Base-by-base conservation (phyloP, 2,329 filamentous ascomycete species). In the Thelonectria discophora region DNA sequence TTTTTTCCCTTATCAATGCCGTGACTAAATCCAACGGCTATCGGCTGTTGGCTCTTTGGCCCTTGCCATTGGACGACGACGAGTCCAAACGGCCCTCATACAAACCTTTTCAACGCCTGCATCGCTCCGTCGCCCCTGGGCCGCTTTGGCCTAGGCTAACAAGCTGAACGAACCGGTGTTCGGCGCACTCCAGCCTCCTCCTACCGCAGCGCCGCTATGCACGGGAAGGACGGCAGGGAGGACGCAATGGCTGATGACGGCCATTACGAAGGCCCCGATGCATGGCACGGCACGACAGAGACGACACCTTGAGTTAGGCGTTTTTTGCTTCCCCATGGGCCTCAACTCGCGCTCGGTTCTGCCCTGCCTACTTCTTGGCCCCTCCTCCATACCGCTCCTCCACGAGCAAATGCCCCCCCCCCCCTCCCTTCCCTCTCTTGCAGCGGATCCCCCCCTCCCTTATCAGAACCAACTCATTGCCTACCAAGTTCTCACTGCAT, bases 211-310 rank as follows among this genome's bases (percentile, higher is more conserved):
- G n/a, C 27, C 48, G 48, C 30, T 40, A 13, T 24, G 24, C 24
- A 24, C 24, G 24, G 24, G 24, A 7, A 24, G 24, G 24, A 54
- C 63, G 57, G 59, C 21, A 63, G 48, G 58, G 45, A 40, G 27
- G 43, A 27, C 21, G 45, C 49, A 54, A 54, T 60, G 62, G 60
- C 55, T 45, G 60, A 57, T 43, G 20, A 50, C 51, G 30, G 17
- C 40, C 42, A 48, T 48, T 48, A 21, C 48, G 30, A 52, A 48
- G 32, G 47, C 42, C 55, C 51, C 62, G 48, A 10, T 45, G 8
- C 24, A 12, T 47, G 40, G 46, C 51, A 45, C 46, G 51, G 51
- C 46, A 60, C 24, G 24, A 7, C 4, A 24, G 24, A 24, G 37
- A 55, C 46, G 51, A 51, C 46, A 51, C 24, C 24, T 24, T 4